Evolutionary conservation across 257 asterid species (phyloP), one percentile per base, ranked within the genome.

Genomic region (Mentha longifolia): DNA sequence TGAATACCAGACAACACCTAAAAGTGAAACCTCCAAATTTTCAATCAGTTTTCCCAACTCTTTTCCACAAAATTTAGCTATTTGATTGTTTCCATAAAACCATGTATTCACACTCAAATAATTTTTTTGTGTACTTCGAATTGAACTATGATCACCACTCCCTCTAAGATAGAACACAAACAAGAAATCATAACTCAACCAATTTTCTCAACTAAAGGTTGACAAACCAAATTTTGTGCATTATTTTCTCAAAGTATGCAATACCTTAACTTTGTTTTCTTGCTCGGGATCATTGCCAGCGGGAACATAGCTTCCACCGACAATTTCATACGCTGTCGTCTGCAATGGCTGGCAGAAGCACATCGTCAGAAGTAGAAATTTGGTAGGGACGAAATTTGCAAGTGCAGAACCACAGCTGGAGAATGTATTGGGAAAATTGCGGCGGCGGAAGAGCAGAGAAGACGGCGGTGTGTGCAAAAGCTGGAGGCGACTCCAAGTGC

Each of bases 251-350:
- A 16, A 51, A 45, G 37, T 25, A 25, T 49, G 55, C 16, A 67
- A 52, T 72, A 89, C 92, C 86, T 80, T 68, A 19, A 67, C 33
- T 61, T 79, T 79, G 59, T 8, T 49, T 17, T 70, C 60, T 67
- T 77, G 85, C 51, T 83, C 81, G 72, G 86, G 17, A 45, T 79
- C 85, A 45, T 69, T 73, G n/a, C n/a, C n/a, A 57, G 65, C 19
- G 22, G 96, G 88, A 68, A 94, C 82, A 76, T 89, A 91, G 83
- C 96, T 89, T 67, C 96, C 96, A 54, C 81, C 80, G 67, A 75
- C 93, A 76, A 87, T 81, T 76, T 77, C 90, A 81, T 88, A 88
- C 2, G 92, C 62, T 55, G 83, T 28, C 25, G 97, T 86, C 81
- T 91, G 99, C 67, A 94, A 71, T 73, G 82, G 84, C 90, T 80